Evolutionary conservation across 305 asterid genomes (phyloP), one percentile per base, ranked within the genome.

Genomic region (Caryopteris hybrid): DNA sequence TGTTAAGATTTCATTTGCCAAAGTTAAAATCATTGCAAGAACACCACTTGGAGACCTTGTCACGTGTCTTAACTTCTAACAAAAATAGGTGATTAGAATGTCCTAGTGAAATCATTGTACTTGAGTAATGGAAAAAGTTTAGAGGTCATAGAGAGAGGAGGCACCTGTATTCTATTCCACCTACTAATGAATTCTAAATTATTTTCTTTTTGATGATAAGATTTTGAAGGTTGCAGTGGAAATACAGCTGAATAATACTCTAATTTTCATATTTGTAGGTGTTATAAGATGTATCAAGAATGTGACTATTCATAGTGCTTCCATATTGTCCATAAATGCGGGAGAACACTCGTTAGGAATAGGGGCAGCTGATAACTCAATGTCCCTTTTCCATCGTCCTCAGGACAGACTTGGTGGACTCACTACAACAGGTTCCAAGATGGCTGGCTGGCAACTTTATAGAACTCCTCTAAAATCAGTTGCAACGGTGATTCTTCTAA

Each of bases 331-430:
- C 65, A 78, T 93, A 73, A 87, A 84, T 73, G 95, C 95, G 13
- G 88, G 95, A 52, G 99, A 90, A 64, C 89, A 90, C 78, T 93
- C 97, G 99, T 79, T 90, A 56, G 99, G 96, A 74, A 73, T 93
- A 10, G 99, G 95, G 39, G 99, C 99, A 72, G 91, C 95, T n/a
- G 99, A 93, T 81, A 93, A 88, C 70, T 88, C 99, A 29, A 90
- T 93, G 99, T 90, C 99, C 68, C 95, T 93, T 63, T 93, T 88
- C 80, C 89, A 93, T 70, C 93, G 99, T 43, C 97, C 97, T 74
- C 96, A 90, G 74, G 98, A 93, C 68, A 88, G 98, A 74, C 84
- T 84, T 42, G 95, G 93, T 69, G 91, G 91, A 54, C 66, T 88
- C 73, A 74, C 98, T 55, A 72, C 78, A 70, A 61, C 91, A 7